These are phyloP conservation scores for Warburgia ugandensis DNA, from an alignment of 164 flowering plant species.

Conservation along the genomic window DNA sequence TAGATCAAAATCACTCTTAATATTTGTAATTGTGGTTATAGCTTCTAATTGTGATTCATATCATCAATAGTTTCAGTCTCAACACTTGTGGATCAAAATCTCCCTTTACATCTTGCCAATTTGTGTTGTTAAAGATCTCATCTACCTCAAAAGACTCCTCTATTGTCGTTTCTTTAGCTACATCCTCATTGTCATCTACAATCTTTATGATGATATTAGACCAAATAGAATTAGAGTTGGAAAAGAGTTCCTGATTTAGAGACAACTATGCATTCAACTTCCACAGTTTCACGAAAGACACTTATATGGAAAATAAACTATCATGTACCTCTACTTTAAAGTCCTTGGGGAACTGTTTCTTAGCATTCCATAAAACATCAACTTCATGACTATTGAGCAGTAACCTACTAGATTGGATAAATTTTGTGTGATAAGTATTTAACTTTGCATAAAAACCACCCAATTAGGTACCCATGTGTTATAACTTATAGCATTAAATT, in stretches of 20 bases:
- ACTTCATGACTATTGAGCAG: conserved; percentile 65
- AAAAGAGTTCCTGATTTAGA: conserved; percentile 76
- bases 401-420: conserved; percentile 59
- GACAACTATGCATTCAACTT: conserved; percentile 36
- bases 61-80: conserved; percentile 7
- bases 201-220: conserved; percentile 39
- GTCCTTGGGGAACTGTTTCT: conserved; percentile 65
- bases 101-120: conserved; percentile 39
- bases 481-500: too few species aligned
- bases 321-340: conserved; percentile 80
- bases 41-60: too few species aligned
- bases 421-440: too few species aligned
- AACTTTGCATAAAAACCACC: too few species aligned
- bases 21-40: too few species aligned
- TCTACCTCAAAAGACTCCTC: conserved; percentile 96
- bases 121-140: conserved; percentile 76
- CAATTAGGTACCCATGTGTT: too few species aligned
- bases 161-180: conserved; percentile 43
- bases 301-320: conserved; percentile 9
- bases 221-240: conserved; percentile 51
- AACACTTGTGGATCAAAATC: conserved; percentile 23
- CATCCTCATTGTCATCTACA: conserved; percentile 45
- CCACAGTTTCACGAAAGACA: conserved; percentile 22
- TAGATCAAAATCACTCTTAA: too few species aligned
- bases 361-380: conserved; percentile 78